Base-by-base conservation (phyloP, 2,329 filamentous ascomycete species). In the Trichoderma citrinoviride region DNA sequence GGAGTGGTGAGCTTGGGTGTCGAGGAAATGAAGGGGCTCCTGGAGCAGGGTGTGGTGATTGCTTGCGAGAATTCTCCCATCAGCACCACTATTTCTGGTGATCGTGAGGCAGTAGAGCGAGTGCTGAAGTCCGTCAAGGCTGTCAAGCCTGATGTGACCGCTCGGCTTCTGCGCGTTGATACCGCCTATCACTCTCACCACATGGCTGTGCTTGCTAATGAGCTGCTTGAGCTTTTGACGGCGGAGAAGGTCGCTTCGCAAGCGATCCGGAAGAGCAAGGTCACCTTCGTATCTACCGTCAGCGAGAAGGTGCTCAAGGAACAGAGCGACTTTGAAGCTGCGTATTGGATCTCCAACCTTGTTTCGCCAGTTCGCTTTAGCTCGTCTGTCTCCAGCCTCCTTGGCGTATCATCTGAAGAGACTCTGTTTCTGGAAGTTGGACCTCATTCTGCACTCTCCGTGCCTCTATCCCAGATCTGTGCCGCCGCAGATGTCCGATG, bases 1-100 rank as follows among this genome's bases (percentile, higher is more conserved):
- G 72, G 74, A 10, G 74, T 75, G 2, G 71, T 76, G 6, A 74
- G 74, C 1, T 61, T 77, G 5, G 58, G 70, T 1, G 61, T 63
- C 23, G 54, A 68, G 17, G 72, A 75, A 8, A 67, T 69, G 0
- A 27, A 54, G n/a, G 49, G 27, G 25, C 71, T 70, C 61, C 27
- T 75, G 2, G 66, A 43, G 4, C 46, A 67, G 25, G 60, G 65
- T 4, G 58, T 60, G 0, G 58, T 63, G 17, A 44, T 44, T 57
- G 69, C 69, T 60, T 73, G 65, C 37, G 77, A 79, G 65, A 85
- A 85, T 70, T 82, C 80, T 50, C 80, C 81, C 0, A 71, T 74
- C 0, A 83, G 77, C 55, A 71, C 81, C 12, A 83, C 81, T 0
- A 73, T 70, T 61, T 70, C 70, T 68, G 67, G 33, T 3, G 61